phyloP scores from a whole-genome alignment of 2,329 filamentous ascomycete genomes.

The Alternaria brassicae region DNA sequence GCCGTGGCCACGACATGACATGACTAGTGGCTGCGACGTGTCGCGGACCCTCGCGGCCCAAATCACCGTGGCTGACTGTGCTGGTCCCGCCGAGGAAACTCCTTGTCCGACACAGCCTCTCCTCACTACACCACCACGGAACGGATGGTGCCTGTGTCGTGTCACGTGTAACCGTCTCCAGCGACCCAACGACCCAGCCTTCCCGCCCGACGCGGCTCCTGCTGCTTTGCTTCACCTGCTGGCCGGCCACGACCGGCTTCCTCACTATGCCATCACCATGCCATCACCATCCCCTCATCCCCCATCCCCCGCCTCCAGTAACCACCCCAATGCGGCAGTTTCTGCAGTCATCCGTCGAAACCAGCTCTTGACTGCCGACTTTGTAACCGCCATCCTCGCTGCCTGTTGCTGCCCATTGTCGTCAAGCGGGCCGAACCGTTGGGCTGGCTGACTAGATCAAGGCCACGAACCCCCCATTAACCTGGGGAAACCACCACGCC shows the following conservation, averaged over 20 bases:
- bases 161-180: background rate
- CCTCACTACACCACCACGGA: background rate
- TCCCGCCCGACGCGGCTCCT: background rate
- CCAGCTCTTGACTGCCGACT: constrained; percentile 5
- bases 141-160: background rate
- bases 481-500: background rate
- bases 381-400: constrained; percentile 11
- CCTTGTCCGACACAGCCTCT: background rate
- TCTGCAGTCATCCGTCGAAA: constrained; percentile 5
- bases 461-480: constrained; percentile 3
- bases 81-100: background rate
- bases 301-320: background rate
- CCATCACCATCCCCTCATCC: background rate
- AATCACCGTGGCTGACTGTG: constrained; percentile 1
- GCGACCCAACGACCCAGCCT: background rate
- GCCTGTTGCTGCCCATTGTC: constrained; percentile 12
- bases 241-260: background rate
- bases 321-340: constrained; percentile 8
- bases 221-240: background rate
- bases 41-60: background rate
- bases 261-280: background rate
- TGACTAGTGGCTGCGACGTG: background rate
- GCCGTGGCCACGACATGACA: background rate
- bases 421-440: constrained; percentile 18
- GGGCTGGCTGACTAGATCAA: constrained; percentile 12